Conservation (phyloP, 2,329 filamentous ascomycete genomes). For the Albophoma yamanashiensis region DNA sequence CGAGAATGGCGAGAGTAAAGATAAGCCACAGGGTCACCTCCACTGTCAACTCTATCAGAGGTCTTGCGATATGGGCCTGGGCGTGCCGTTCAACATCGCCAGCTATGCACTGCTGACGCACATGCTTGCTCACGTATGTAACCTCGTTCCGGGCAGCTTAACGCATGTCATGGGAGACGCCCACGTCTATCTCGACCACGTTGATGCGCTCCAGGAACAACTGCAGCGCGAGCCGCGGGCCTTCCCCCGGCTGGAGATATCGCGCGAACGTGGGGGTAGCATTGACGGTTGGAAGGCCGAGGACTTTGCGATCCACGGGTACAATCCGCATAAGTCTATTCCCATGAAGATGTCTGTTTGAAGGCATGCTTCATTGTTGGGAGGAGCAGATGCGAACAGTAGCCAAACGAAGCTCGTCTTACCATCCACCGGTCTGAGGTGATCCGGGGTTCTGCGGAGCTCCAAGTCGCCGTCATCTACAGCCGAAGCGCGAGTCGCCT, state of each 20-base stretch:
- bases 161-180: conserved; percentile 97
- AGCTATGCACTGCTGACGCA: conserved; percentile 89
- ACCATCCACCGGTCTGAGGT: not conserved
- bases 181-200: conserved; percentile 37
- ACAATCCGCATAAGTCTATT: no score
- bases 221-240: conserved; percentile 44
- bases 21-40: conserved; percentile 53
- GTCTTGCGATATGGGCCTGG: conserved; percentile 93
- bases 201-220: conserved; percentile 76
- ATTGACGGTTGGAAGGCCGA: no score
- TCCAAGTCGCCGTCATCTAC: not conserved
- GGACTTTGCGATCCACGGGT: no score
- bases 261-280: no score
- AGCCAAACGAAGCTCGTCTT: not conserved
- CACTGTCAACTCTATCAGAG: conserved; percentile 90
- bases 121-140: conserved; percentile 83
- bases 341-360: no score
- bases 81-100: conserved; percentile 96
- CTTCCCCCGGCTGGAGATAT: no score
- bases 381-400: not conserved
- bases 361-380: no score
- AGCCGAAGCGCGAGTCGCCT: not conserved
- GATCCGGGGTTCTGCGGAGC: not conserved
- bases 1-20: conserved; percentile 15
- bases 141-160: conserved; percentile 74